Base-by-base conservation (phyloP, 169 alveolate species). In the Toxoplasma gondii region DNA sequence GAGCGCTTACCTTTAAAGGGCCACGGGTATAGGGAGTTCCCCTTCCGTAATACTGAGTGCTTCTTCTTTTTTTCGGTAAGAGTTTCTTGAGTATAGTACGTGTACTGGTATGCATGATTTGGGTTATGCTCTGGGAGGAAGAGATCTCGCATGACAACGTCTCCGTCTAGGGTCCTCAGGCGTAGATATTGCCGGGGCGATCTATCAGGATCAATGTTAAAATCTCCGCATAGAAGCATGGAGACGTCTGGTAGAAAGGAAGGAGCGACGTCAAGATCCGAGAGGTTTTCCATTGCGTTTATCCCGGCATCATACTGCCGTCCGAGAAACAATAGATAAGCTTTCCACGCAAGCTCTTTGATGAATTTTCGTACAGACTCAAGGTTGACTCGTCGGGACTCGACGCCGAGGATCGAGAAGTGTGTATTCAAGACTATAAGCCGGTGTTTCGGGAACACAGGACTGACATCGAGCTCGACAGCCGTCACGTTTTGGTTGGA, bases 11-110 rank as follows among this genome's bases (percentile, higher is more conserved):
- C 96, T 74, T 74, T n/a, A 67, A 67, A 88, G 0, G 96, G 96
- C 96, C 96, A 94, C 0, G 96, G 96, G 36, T 87, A 94, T 16
- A 94, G 94, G 69, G 94, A 67, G 67, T 94, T 94, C 22, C 96
- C 94, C 83, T 90, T 70, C 92, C 17, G 91, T 44, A 0, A n/a
- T n/a, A 0, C 49, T 2, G 29, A 54, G 39, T 38, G 91, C 90
- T 82, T 38, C n/a, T 92, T 86, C 94, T 38, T 38, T 64, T 54
- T 92, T 58, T 0, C 83, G 1, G 38, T 74, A 1, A 22, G 39
- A 36, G 70, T 45, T 36, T 94, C 96, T 49, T 94, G 96, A 0
- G 96, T 34, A 38, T 43, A 5, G 0, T 45, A 31, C 43, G 96
- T 94, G 45, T 36, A 67, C 82, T 94, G 96, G 34, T 39, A 1